phyloP scores from a whole-genome alignment of 345 rosid species.

The Melaleuca quinquenervia region DNA sequence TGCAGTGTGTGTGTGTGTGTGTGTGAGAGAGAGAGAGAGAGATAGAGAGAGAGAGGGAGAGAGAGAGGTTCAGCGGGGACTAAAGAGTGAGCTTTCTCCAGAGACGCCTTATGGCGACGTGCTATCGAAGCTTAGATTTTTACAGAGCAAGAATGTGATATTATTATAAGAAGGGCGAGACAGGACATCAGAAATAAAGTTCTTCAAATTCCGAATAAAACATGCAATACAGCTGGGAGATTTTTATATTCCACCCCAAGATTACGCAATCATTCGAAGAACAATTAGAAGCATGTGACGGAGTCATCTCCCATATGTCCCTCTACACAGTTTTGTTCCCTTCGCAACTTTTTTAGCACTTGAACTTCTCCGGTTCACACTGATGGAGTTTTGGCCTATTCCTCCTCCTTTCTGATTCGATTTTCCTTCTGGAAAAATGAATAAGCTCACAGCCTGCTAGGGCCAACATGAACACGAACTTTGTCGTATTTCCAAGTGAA shows the following conservation, averaged over 20 bases:
- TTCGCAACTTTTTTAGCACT: not conserved
- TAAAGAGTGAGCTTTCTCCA: not conserved
- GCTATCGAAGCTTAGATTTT: not conserved
- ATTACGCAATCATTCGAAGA: not conserved
- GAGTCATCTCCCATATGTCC: not conserved
- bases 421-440: not conserved
- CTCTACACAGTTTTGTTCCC: not conserved
- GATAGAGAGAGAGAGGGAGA: constrained; percentile 11
- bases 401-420: not conserved
- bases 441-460: not conserved
- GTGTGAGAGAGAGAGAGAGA: not conserved
- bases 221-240: not conserved
- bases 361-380: not conserved
- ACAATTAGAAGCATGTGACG: not conserved
- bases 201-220: not conserved
- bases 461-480: not conserved
- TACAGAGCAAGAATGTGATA: not conserved
- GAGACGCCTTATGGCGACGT: not conserved
- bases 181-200: not conserved
- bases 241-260: not conserved
- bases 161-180: not conserved
- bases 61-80: not conserved
- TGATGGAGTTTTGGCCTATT: not conserved
- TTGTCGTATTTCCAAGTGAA: not conserved
- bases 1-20: not conserved